A percentile compares a stretch with the other conserved stretches of the same genome.
These are phyloP conservation scores for Cupressus sempervirens DNA, from an alignment of 75 land plant genomes.

Conservation along the genomic window DNA sequence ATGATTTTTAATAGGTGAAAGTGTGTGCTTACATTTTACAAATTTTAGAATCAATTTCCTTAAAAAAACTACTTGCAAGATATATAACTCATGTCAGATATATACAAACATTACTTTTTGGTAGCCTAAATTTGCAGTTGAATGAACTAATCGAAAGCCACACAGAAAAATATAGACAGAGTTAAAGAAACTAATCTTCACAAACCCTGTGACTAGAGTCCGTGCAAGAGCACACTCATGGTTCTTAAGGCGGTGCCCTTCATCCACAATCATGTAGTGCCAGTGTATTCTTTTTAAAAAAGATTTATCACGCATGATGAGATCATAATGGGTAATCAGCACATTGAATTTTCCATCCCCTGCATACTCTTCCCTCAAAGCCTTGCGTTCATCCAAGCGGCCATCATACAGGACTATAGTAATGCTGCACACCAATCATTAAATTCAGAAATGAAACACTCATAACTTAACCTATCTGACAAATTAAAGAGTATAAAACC, in stretches of 20 bases:
- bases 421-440: constrained; percentile 47
- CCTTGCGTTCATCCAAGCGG: constrained; percentile 68
- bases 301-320: constrained; percentile 88
- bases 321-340: constrained; percentile 94
- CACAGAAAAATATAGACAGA: not conserved
- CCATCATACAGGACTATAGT: constrained; percentile 82
- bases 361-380: constrained; percentile 61
- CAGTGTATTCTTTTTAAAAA: constrained; percentile 88
- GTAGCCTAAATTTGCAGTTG: not conserved
- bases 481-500: not conserved
- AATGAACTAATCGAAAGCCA: not conserved
- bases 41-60: not conserved
- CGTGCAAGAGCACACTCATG: constrained; percentile 87
- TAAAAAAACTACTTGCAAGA: not conserved
- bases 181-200: not conserved
- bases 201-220: constrained; percentile 75
- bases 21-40: not conserved
- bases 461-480: not conserved
- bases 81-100: not conserved
- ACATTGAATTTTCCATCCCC: constrained; percentile 80
- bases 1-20: not conserved
- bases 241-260: constrained; percentile 94
- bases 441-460: constrained; percentile 2
- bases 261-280: constrained; percentile 96
- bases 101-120: not conserved